These are phyloP conservation scores for Schwanniomyces pseudopolymorphus DNA, from an alignment of 805 yeast genomes.

Conservation along the genomic window DNA sequence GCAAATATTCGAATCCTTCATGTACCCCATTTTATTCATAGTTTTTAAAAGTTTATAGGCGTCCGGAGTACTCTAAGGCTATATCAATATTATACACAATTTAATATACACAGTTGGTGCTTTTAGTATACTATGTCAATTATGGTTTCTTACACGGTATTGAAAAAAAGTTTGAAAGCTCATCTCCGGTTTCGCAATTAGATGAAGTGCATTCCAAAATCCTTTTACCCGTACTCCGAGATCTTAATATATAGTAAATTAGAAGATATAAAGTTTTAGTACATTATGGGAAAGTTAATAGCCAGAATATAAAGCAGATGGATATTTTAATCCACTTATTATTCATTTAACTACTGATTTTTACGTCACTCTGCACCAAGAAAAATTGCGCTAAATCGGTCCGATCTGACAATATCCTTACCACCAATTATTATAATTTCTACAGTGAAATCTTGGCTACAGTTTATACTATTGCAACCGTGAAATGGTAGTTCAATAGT, in stretches of 20 bases:
- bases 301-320: neutral
- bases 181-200: neutral
- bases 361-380: neutral
- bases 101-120: neutral
- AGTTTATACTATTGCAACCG: too few species aligned
- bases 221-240: neutral
- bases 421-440: too few species aligned
- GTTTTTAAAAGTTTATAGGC: neutral
- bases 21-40: neutral
- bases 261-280: too few species aligned
- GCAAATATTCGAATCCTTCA: neutral
- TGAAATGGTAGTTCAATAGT: too few species aligned
- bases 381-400: neutral
- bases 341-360: neutral
- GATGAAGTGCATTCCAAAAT: too few species aligned
- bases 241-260: neutral
- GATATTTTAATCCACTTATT: neutral
- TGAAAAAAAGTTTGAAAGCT: neutral
- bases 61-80: neutral
- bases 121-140: neutral
- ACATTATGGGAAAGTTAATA: neutral
- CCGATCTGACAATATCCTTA: too few species aligned
- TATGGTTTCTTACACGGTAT: too few species aligned
- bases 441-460: too few species aligned
- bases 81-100: neutral